A percentile compares a stretch with the other conserved stretches of the same genome.
Conservation (phyloP, 2,329 filamentous ascomycete genomes). For the Leptographium radiaticola region DNA sequence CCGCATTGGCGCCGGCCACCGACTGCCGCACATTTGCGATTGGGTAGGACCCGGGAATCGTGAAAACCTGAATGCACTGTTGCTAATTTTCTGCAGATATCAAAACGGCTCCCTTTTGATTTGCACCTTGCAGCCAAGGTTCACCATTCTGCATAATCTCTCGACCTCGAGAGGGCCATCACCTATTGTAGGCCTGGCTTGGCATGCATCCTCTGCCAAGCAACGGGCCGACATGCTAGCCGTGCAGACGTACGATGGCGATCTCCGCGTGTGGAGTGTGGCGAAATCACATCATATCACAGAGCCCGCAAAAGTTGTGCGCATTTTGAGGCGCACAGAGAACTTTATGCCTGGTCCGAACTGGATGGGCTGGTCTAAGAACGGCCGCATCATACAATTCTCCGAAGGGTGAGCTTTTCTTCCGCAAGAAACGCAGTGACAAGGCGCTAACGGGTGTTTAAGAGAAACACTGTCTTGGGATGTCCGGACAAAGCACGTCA, state of each 20-base stretch:
- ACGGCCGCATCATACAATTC: constrained; percentile 87
- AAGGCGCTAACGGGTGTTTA: constrained; percentile 8
- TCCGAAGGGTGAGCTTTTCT: constrained; percentile 62
- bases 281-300: constrained; percentile 61
- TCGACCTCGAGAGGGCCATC: constrained; percentile 75
- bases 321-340: constrained; percentile 71
- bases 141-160: constrained; percentile 87
- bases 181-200: constrained; percentile 73
- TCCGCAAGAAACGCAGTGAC: not conserved
- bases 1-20: constrained; percentile 74
- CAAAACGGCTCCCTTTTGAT: constrained; percentile 90
- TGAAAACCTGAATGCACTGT: too few relatives aligned
- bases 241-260: constrained; percentile 80
- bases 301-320: constrained; percentile 76
- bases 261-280: constrained; percentile 92
- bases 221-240: constrained; percentile 98
- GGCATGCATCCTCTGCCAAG: constrained; percentile 92
- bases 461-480: constrained; percentile 93
- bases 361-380: constrained; percentile 98
- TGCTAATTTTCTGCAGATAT: constrained; percentile 52
- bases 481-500: constrained; percentile 94
- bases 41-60: constrained; percentile 48
- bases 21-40: constrained; percentile 95
- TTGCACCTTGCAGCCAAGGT: constrained; percentile 76
- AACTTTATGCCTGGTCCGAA: constrained; percentile 63